Evolutionary conservation across 2,329 filamentous ascomycete species (phyloP), one percentile per base, ranked within the genome.

Genomic region (Dryadomyces quercus-mongolicae): DNA sequence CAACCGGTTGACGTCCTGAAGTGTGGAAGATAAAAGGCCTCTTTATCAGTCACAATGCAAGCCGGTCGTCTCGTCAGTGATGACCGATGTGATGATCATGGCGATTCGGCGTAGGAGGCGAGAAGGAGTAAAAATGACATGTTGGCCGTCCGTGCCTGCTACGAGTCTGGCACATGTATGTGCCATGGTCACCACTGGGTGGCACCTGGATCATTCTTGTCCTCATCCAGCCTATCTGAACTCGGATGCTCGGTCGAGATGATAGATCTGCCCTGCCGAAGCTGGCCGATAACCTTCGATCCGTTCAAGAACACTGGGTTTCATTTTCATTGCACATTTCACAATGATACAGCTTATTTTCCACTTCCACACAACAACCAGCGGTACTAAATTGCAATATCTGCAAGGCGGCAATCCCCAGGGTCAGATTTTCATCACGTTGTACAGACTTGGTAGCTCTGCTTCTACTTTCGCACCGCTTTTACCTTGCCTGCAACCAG

Each of bases 371-470:
- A 58, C 53, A 15, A 62, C 61, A 46, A 49, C 57, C 6, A 49
- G 55, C 10, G 60, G 61, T 22, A 62, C 61, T 8, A 61, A 61
- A 25, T 58, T 60, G n/a, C 65, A 67, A 55, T 66, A n/a, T n/a
- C n/a, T n/a, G n/a, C n/a, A n/a, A n/a, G n/a, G n/a, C n/a, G n/a
- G n/a, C n/a, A 60, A 60, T 60, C 7, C 45, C 58, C 34, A 52
- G 56, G 1, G 63, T 62, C 4, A 60, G 55, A 5, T 55, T 65
- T 65, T 64, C 1, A 56, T 68, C 21, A 58, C 63, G 54, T 46
- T 64, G 34, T 57, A 67, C 60, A 64, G 64, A 49, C 56, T 63
- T 49, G 62, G 66, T 50, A 65, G 60, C 4, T 62, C 60, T 3
- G 58, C 56, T 1, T 55, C 58, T 7, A 60, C 60, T 1, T 63